Evolutionary conservation across 495 filamentous ascomycete genomes (phyloP).

Genomic region (Hypoxylon lenormandii): DNA sequence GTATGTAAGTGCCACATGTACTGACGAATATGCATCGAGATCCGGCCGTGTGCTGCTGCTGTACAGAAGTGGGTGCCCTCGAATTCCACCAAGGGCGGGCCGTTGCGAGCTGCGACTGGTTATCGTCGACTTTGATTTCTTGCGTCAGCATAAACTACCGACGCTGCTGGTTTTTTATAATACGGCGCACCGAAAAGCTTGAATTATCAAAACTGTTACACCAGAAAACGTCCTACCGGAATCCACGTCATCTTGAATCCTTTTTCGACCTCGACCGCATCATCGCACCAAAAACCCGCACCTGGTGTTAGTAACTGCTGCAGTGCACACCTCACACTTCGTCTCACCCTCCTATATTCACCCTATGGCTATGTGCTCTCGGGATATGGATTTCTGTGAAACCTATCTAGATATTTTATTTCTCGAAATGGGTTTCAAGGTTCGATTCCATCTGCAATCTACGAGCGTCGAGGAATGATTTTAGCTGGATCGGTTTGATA

Average conservation of each 20-base stretch:
- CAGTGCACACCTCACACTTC: too few species aligned
- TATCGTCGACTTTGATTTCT: neutral
- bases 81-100: neutral
- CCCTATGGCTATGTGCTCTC: too few species aligned
- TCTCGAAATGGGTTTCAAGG: too few species aligned
- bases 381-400: neutral
- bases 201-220: constrained; percentile 22
- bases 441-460: too few species aligned
- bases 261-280: constrained; percentile 2
- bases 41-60: neutral
- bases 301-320: too few species aligned
- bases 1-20: neutral
- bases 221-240: constrained; percentile 24
- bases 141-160: neutral
- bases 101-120: neutral
- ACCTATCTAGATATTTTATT: neutral
- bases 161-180: neutral
- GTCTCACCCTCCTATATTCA: too few species aligned
- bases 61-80: neutral
- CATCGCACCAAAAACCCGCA: constrained; percentile 15
- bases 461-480: too few species aligned
- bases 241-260: constrained; percentile 35
- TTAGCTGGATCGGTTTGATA: too few species aligned
- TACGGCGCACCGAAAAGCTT: constrained; percentile 20
- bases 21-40: neutral